Evolutionary conservation across 2,329 filamentous ascomycete species (phyloP).

Genomic region (Gnomoniopsis sp.): DNA sequence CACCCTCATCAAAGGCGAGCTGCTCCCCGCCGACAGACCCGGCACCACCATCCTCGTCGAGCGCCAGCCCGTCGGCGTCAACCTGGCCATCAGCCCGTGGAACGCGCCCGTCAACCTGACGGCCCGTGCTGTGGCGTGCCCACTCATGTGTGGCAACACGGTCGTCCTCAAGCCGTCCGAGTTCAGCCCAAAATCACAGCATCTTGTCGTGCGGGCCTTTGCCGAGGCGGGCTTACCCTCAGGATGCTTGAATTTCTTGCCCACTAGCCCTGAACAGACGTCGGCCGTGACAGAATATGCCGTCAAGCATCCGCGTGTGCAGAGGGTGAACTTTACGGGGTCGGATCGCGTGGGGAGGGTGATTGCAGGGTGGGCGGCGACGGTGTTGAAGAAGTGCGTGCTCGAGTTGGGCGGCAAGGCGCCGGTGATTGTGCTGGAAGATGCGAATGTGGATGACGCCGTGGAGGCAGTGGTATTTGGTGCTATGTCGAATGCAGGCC

Average conservation of each 20-base stretch:
- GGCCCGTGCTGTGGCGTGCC: conserved; percentile 39
- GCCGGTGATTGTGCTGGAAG: conserved; percentile 62
- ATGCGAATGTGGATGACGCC: conserved; percentile 62
- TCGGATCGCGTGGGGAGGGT: conserved; percentile 62
- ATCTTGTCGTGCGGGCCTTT: conserved; percentile 53
- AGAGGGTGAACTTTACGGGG: conserved; percentile 71
- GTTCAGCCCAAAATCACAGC: conserved; percentile 53
- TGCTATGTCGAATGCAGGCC: conserved; percentile 59
- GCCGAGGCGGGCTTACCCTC: conserved; percentile 63
- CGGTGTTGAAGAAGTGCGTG: conserved; percentile 63
- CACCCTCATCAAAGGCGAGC: conserved; percentile 32
- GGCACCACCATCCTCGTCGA: conserved; percentile 57
- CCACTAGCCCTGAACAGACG: conserved; percentile 54
- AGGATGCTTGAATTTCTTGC: conserved; percentile 62
- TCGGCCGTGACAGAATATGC: conserved; percentile 57
- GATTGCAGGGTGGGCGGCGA: conserved; percentile 59
- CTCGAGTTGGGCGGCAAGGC: conserved; percentile 71
- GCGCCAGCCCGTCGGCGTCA: conserved; percentile 66
- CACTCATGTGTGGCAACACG: conserved; percentile 56
- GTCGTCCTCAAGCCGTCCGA: conserved; percentile 63
- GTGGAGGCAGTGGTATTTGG: conserved; percentile 57
- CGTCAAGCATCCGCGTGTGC: conserved; percentile 58
- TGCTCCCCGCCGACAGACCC: conserved; percentile 35
- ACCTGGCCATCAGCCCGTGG: conserved; percentile 69
- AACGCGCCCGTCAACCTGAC: conserved; percentile 35